These are phyloP conservation scores for Fusarium sp. DNA, from an alignment of 2,329 filamentous ascomycete species.

Conservation along the genomic window DNA sequence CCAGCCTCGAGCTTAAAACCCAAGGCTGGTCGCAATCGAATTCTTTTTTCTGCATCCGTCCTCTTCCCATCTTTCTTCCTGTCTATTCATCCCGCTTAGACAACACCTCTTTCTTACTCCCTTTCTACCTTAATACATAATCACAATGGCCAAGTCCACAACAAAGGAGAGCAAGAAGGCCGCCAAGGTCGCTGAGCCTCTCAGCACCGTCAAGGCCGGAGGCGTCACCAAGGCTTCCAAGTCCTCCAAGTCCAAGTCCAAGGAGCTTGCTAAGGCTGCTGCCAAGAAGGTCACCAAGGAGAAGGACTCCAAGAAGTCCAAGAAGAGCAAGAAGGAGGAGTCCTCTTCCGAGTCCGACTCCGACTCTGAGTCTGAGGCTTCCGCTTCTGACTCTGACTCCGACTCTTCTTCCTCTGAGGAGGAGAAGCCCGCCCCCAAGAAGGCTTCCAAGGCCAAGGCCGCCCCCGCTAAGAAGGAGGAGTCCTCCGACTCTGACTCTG, in stretches of 20 bases:
- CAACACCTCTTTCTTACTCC: slow-evolving; percentile 10
- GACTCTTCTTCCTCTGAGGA: slow-evolving; percentile 51
- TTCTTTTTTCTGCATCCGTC: slow-evolving; percentile 36
- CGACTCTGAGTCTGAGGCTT: slow-evolving; percentile 56
- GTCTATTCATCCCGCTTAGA: slow-evolving; percentile 24
- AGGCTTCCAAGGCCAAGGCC: slow-evolving; percentile 53
- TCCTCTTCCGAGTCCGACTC: slow-evolving; percentile 57
- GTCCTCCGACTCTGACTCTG: slow-evolving; percentile 49
- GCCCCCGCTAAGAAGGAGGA: slow-evolving; percentile 48
- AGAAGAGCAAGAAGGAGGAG: slow-evolving; percentile 64
- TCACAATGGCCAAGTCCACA: slow-evolving; percentile 75
- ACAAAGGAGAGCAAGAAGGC: slow-evolving; percentile 65
- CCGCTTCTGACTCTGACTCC: slow-evolving; percentile 52
- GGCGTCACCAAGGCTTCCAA: slow-evolving; percentile 76
- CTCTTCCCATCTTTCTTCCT: slow-evolving; percentile 34
- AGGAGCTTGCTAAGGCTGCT: slow-evolving; percentile 73
- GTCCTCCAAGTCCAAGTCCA: slow-evolving; percentile 73
- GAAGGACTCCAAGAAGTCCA: slow-evolving; percentile 63
- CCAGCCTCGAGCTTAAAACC: slow-evolving; percentile 46
- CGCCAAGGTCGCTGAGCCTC: slow-evolving; percentile 64
- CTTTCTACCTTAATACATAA: slow-evolving; percentile 37
- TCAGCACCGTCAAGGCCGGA: slow-evolving; percentile 71
- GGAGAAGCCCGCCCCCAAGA: slow-evolving; percentile 55
- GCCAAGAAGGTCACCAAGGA: slow-evolving; percentile 63
- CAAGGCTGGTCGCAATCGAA: slow-evolving; percentile 27